Conservation (phyloP, 2,329 filamentous ascomycete genomes). For the Colletotrichum godetiae region DNA sequence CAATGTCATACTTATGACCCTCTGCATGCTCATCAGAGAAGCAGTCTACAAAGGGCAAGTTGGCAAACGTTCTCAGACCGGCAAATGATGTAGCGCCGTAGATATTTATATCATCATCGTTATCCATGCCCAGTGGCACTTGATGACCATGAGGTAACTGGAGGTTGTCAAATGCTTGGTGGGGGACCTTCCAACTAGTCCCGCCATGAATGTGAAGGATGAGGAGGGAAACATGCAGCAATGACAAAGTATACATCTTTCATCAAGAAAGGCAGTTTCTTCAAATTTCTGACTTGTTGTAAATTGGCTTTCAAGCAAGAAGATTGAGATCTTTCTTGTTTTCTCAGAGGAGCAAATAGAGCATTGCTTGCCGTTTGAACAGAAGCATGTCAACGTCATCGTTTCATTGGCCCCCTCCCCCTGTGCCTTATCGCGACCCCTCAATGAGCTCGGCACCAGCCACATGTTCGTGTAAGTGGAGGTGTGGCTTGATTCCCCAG, state of each 20-base stretch:
- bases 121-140: constrained; percentile 20
- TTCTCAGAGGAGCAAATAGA: not conserved
- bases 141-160: constrained; percentile 29
- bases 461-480: constrained; percentile 1
- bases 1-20: constrained; percentile 40
- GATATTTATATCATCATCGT: constrained; percentile 34
- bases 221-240: not conserved
- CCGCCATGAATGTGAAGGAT: not conserved
- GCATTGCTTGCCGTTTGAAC: not conserved
- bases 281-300: too few relatives aligned
- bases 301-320: too few relatives aligned
- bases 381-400: not conserved
- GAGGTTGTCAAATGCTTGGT: not conserved
- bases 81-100: constrained; percentile 33
- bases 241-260: not conserved
- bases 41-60: constrained; percentile 40
- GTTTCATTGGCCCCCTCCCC: not conserved
- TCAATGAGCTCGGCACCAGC: not conserved
- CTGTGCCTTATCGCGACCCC: not conserved
- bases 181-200: constrained; percentile 28
- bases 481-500: constrained; percentile 1
- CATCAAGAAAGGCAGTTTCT: not conserved
- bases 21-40: constrained; percentile 35
- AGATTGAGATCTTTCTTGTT: too few relatives aligned
- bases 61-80: constrained; percentile 40